Evolutionary conservation across 2,329 filamentous ascomycete species (phyloP), one percentile per base, ranked within the genome.

Genomic region (Lachnum nothofagi): DNA sequence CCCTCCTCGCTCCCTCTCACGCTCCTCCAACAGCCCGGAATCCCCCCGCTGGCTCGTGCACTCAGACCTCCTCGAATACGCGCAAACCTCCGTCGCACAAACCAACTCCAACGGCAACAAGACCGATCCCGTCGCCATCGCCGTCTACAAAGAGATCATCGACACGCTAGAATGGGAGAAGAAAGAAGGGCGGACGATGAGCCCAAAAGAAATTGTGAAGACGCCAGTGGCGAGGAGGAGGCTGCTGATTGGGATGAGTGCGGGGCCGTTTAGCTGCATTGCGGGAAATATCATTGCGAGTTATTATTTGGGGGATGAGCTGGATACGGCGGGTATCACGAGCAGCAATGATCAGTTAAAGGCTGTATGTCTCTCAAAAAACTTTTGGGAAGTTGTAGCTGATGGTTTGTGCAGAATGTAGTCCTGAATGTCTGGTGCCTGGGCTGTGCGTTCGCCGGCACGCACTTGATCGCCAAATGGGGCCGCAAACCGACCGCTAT

Each of bases 371-470:
- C 8, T 24, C 7, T 33, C 16, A 4, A 23, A 7, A 25, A n/a
- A 1, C 27, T 20, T 22, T 8, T 16, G 3, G 25, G 31, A 24
- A 31, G 12, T 19, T 14, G 14, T 14, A 20, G 23, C 23, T 47
- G 20, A 43, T 22, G 24, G 29, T n/a, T n/a, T n/a, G n/a, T 4
- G 10, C 24, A 65, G 58, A 78, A 77, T 29, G 68, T 78, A 29
- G 70, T 77, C 1, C 63, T 78, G 9, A 76, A 76, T 48, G 69
- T 68, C 2, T 78, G 70, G 68, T 77, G 72, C 45, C 63, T 78
- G 0, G 58, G 60, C 3, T 70, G 68, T 49, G 62, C 65, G 27
- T 59, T 77, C 0, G 38, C 58, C 2, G 74, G 74, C 0, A 76
- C 73, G 1, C 66, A 70, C 2, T 60, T 75, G 3, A 63, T 65